Evolutionary conservation across 257 asterid species (phyloP).

Genomic region (Jasminum sambac): DNA sequence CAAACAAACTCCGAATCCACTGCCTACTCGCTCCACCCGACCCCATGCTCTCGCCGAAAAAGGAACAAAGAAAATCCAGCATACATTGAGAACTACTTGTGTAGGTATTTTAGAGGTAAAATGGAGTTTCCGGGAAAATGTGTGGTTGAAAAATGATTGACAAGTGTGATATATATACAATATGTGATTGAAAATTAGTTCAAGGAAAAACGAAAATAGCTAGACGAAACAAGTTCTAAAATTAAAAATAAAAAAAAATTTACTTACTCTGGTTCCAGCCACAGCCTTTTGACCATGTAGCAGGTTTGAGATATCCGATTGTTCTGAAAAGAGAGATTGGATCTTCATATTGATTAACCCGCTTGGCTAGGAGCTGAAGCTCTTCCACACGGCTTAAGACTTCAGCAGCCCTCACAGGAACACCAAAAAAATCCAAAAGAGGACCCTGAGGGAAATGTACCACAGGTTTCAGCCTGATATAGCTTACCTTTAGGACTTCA

Average conservation of each 20-base stretch:
- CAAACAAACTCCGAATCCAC: neutral
- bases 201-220: no score
- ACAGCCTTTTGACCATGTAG: constrained; percentile 99
- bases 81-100: neutral
- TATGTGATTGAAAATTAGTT: no score
- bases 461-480: constrained; percentile 25
- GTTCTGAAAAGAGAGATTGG: constrained; percentile 88
- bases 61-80: neutral
- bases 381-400: constrained; percentile 87
- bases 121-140: no score
- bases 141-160: no score
- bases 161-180: no score
- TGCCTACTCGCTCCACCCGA: neutral
- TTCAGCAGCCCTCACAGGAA: constrained; percentile 96
- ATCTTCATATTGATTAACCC: constrained; percentile 79
- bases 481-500: neutral
- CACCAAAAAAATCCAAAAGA: constrained; percentile 91
- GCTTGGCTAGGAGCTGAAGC: constrained; percentile 91
- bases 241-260: neutral
- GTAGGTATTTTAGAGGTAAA: no score
- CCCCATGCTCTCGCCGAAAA: neutral
- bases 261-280: constrained; percentile 99
- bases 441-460: constrained; percentile 64
- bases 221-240: constrained; percentile 2
- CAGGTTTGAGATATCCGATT: constrained; percentile 80